Base-by-base conservation (phyloP, 2,329 filamentous ascomycete species). In the Aspergillus sp. region DNA sequence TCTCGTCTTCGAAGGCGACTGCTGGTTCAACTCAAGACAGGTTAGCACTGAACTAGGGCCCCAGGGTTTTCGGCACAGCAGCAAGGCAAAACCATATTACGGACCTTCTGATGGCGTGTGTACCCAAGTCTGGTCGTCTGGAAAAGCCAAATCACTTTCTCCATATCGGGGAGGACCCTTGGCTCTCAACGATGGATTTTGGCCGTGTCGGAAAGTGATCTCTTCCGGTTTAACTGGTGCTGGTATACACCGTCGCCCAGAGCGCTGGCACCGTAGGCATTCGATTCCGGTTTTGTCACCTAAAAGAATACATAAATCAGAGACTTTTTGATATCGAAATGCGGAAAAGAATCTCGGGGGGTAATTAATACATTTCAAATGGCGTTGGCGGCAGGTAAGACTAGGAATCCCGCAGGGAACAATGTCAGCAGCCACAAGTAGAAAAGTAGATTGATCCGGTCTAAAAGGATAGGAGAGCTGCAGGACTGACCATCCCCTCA, bases 361-460 rank as follows among this genome's bases (percentile, higher is more conserved):
- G n/a, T 12, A 48, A 36, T 19, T 44, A 41, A 40, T 59, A 66
- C 63, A 66, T 64, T 64, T 66, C 51, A 66, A 51, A 62, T 66
- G 63, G 59, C 63, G 63, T 57, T 64, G 56, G 54, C 63, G 63
- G 57, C 63, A 66, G 27, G 62, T 66, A 50, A 66, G 62, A 57
- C 63, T 66, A 34, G 8, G 26, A 4, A 26, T 12, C 12, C 26
- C 29, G 28, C 9, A 41, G 29, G 27, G 30, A n/a, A 27, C 10
- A 12, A 41, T 34, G n/a, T 26, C 12, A 35, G n/a, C 12, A 30
- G 27, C 8, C 36, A 42, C 5, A 26, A 38, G 43, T 40, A 12
- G 38, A 6, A 33, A 39, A 12, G 43, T 44, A 29, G 43, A 38
- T 8, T 34, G 39, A 32, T 19, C 12, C 19, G 19, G 35, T 42